A percentile compares a stretch with the other conserved stretches of the same genome.
Conservation (phyloP, 2,329 filamentous ascomycete species). For the Fusarium protoensiforme region DNA sequence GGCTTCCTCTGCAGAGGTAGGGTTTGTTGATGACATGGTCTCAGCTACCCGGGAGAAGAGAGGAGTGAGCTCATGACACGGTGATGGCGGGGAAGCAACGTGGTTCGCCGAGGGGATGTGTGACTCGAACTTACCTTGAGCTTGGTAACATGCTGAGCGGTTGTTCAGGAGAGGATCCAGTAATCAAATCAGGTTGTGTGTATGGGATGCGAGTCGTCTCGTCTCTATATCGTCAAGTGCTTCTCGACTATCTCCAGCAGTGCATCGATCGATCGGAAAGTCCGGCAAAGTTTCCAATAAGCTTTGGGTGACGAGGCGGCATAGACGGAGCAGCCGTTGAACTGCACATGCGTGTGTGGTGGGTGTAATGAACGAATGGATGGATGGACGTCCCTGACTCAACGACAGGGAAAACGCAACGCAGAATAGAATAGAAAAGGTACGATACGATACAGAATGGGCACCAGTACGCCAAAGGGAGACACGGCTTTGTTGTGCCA, state of each 20-base stretch:
- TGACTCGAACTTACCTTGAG: slow-evolving; percentile 35
- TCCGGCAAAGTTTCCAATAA: slow-evolving; percentile 18
- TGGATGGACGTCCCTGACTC: not conserved
- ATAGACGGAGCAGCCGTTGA: slow-evolving; percentile 31
- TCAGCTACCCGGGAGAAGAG: slow-evolving; percentile 33
- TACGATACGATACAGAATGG: not conserved
- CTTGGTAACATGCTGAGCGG: slow-evolving; percentile 43
- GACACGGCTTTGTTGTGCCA: slow-evolving; percentile 27
- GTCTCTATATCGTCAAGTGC: not conserved
- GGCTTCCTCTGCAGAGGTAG: slow-evolving; percentile 40
- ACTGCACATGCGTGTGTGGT: slow-evolving; percentile 25
- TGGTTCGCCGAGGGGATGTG: not conserved
- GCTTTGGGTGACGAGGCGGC: slow-evolving; percentile 16
- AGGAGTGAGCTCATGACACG: slow-evolving; percentile 28
- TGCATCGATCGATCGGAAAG: slow-evolving; percentile 11
- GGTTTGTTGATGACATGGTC: slow-evolving; percentile 44
- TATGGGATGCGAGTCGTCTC: not conserved
- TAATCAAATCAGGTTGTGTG: not conserved
- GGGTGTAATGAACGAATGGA: slow-evolving; percentile 10
- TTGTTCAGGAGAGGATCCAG: slow-evolving; percentile 21
- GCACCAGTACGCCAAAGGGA: slow-evolving; percentile 6
- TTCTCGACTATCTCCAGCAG: not conserved
- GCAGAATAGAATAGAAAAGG: slow-evolving; percentile 8
- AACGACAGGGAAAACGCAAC: not conserved
- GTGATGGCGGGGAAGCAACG: not conserved